Evolutionary conservation across 2,329 filamentous ascomycete species (phyloP).

Genomic region (Pestalotiopsis sp.): DNA sequence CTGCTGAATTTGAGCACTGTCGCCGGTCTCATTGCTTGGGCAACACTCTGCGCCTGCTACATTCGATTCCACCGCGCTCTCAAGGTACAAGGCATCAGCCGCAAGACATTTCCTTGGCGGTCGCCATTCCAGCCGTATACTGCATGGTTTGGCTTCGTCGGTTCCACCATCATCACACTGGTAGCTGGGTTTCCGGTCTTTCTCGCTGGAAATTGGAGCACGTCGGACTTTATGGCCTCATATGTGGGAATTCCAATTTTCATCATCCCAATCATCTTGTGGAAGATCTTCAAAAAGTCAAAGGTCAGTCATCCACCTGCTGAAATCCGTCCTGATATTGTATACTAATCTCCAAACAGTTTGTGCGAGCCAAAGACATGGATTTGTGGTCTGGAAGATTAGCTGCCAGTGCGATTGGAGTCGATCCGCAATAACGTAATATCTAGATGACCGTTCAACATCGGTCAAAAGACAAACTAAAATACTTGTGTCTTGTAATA

Average conservation of each 20-base stretch:
- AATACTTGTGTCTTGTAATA: no score
- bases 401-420: background rate
- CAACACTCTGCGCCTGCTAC: conserved; percentile 19
- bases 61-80: conserved; percentile 18
- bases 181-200: conserved; percentile 33
- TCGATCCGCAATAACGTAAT: background rate
- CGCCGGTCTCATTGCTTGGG: conserved; percentile 18
- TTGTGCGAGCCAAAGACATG: conserved; percentile 25
- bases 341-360: conserved; percentile 15
- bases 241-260: conserved; percentile 45
- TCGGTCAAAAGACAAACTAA: background rate
- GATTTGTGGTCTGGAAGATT: conserved; percentile 31
- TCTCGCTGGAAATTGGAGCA: conserved; percentile 22
- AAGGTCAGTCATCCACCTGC: conserved; percentile 32
- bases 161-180: conserved; percentile 23
- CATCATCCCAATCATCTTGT: conserved; percentile 41
- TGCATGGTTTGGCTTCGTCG: conserved; percentile 19
- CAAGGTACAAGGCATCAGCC: conserved; percentile 15
- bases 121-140: conserved; percentile 18
- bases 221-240: conserved; percentile 39
- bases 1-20: conserved; percentile 17
- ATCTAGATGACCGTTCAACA: background rate
- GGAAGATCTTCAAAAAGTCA: conserved; percentile 41
- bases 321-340: background rate
- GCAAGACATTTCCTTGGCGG: conserved; percentile 14